Percentiles rank a stretch among this genome's conserved stretches.
Evolutionary conservation across 2,329 filamentous ascomycete genomes (phyloP).

Genomic region (Achaetomium macrosporum): DNA sequence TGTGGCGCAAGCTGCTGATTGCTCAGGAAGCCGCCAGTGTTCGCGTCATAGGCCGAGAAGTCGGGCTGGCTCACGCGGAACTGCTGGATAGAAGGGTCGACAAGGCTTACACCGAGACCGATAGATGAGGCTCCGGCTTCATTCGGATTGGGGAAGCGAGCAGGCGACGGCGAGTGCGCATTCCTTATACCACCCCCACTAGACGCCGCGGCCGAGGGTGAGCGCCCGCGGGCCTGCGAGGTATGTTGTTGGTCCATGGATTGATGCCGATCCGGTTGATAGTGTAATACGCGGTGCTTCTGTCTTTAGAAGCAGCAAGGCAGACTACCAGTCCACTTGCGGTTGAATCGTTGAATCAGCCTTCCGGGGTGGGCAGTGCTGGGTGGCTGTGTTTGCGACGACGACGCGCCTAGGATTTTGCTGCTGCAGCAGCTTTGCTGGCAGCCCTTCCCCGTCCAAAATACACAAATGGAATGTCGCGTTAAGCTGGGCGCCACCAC

Average conservation of each 20-base stretch:
- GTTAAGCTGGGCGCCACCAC: neutral
- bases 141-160: constrained; percentile 47
- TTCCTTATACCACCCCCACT: constrained; percentile 52
- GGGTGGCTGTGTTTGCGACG: constrained; percentile 38
- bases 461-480: neutral
- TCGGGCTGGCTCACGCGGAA: constrained; percentile 38
- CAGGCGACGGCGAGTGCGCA: constrained; percentile 58
- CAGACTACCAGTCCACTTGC: constrained; percentile 36
- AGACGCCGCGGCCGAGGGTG: constrained; percentile 47
- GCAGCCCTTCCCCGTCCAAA: neutral
- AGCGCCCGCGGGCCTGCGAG: constrained; percentile 47
- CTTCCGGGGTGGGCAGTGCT: constrained; percentile 38
- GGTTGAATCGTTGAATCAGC: constrained; percentile 33
- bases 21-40: constrained; percentile 44
- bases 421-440: constrained; percentile 8
- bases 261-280: constrained; percentile 15
- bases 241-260: constrained; percentile 48
- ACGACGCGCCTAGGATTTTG: constrained; percentile 6
- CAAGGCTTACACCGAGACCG: constrained; percentile 50
- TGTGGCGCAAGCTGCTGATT: constrained; percentile 41
- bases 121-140: constrained; percentile 35
- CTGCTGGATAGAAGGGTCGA: constrained; percentile 46
- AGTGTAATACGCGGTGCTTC: constrained; percentile 26
- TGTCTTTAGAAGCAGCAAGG: constrained; percentile 37
- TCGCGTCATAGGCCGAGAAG: constrained; percentile 42